Percentiles rank a stretch among this genome's conserved stretches.
These are phyloP conservation scores for Aspergillus terreus DNA, from an alignment of 2,329 filamentous ascomycete genomes.

Conservation along the genomic window DNA sequence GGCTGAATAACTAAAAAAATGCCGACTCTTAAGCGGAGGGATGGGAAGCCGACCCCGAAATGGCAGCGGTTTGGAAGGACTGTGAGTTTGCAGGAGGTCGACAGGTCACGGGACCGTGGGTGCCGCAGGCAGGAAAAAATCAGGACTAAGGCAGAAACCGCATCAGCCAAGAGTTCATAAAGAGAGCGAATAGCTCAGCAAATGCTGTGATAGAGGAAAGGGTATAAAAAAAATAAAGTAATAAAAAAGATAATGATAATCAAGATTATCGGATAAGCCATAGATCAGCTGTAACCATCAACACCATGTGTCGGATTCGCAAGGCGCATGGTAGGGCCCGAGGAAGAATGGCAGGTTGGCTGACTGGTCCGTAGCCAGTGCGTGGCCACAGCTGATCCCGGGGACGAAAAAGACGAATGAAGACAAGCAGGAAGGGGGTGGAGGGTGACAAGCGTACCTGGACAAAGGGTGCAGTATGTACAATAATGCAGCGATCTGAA, in stretches of 20 bases:
- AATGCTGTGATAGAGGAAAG: background rate
- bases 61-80: constrained; percentile 30
- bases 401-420: constrained; percentile 11
- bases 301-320: constrained; percentile 8
- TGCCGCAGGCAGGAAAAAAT: constrained; percentile 16
- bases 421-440: constrained; percentile 14
- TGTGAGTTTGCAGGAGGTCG: constrained; percentile 17
- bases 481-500: constrained; percentile 12
- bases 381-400: constrained; percentile 20
- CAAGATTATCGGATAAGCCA: constrained; percentile 3
- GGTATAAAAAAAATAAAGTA: background rate
- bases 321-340: constrained; percentile 20
- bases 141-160: constrained; percentile 3
- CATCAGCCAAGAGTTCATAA: constrained; percentile 10
- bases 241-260: constrained; percentile 3
- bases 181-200: background rate
- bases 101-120: constrained; percentile 26
- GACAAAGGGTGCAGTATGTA: constrained; percentile 16
- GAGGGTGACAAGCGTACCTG: constrained; percentile 20
- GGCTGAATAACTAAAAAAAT: constrained; percentile 35
- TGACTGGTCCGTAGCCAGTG: constrained; percentile 18
- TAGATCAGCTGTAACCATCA: constrained; percentile 10
- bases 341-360: constrained; percentile 10
- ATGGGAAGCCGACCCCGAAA: constrained; percentile 36
- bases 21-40: constrained; percentile 36